Base-by-base conservation (phyloP, 192 early-diverging fungal genomes). In the Diversispora eburnea region DNA sequence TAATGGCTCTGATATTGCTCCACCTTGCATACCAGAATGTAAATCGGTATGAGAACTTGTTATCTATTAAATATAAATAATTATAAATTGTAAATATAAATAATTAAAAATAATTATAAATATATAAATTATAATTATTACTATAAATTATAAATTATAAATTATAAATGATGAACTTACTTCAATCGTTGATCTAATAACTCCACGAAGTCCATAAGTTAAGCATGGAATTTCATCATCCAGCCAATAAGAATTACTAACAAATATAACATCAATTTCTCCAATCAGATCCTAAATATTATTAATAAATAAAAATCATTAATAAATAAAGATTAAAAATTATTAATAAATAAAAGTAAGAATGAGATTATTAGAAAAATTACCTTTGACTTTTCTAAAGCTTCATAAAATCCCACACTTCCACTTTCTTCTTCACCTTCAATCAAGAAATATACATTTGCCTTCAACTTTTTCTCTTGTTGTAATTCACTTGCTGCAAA, bases 351-450 rank as follows among this genome's bases (percentile, higher is more conserved):
- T 49, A 17, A 13, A 17, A 4, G 4, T 12, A 54, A 0, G 13
- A 54, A 54, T 54, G 51, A 13, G 12, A 15, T 39, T 60, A 10
- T 25, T 4, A 3, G 17, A 12, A 22, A 47, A 43, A 3, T 20
- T 72, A 79, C 78, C 68, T 85, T 85, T 48, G 84, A 79, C 51
- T 83, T 77, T 39, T 82, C 84, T 6, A 91, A 80, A 5, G 88
- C 86, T 43, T 88, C 83, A 72, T 81, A 83, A 67, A 92, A 85
- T 0, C 91, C 91, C 5, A 82, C 76, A 71, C 90, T 91, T 41
- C 91, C 90, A 67, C 85, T 86, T 73, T 92, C 91, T 74, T 92
- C 91, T 76, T 92, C 91, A 51, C 91, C 91, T 75, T 92, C 91
- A 43, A 92, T 89, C 78, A 90, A 82, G 70, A 92, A 91, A 48